These are phyloP conservation scores for Cicer arietinum DNA, from an alignment of 306 rosid genomes.

Conservation along the genomic window DNA sequence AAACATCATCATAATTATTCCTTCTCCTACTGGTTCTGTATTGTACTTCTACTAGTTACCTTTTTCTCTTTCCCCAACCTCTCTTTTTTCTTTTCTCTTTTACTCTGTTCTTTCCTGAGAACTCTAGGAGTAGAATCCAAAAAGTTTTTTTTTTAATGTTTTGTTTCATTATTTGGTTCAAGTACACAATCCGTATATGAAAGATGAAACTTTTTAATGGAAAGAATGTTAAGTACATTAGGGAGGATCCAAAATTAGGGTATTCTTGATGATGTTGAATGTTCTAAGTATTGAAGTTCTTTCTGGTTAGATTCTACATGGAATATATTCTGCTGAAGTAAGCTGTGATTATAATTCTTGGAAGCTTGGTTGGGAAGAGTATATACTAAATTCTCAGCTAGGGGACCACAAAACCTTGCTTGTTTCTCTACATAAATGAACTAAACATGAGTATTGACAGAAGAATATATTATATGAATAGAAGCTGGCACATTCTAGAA, in stretches of 20 bases:
- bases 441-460: slow-evolving; percentile 43
- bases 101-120: slow-evolving; percentile 19
- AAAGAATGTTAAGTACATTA: slow-evolving; percentile 52
- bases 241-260: slow-evolving; percentile 40
- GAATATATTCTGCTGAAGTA: slow-evolving; percentile 56
- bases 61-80: slow-evolving; percentile 16
- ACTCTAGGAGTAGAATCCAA: slow-evolving; percentile 40
- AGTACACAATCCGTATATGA: slow-evolving; percentile 54
- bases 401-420: slow-evolving; percentile 48
- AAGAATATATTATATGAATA: slow-evolving; percentile 46
- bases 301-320: slow-evolving; percentile 56
- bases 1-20: slow-evolving; percentile 34
- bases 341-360: slow-evolving; percentile 41
- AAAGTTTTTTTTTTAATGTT: slow-evolving; percentile 45
- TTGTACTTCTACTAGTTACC: slow-evolving; percentile 28
- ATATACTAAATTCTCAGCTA: slow-evolving; percentile 53
- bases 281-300: slow-evolving; percentile 47
- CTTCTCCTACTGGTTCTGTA: slow-evolving; percentile 27
- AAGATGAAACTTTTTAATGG: slow-evolving; percentile 49
- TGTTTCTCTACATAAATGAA: slow-evolving; percentile 48
- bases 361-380: slow-evolving; percentile 47
- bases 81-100: slow-evolving; percentile 26
- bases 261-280: slow-evolving; percentile 36
- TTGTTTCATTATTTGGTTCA: slow-evolving; percentile 34
- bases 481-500: slow-evolving; percentile 23